Percentiles rank a stretch among this genome's conserved stretches.
phyloP scores from a whole-genome alignment of 495 filamentous ascomycete genomes.

The Aspergillus sclerotioniger region DNA sequence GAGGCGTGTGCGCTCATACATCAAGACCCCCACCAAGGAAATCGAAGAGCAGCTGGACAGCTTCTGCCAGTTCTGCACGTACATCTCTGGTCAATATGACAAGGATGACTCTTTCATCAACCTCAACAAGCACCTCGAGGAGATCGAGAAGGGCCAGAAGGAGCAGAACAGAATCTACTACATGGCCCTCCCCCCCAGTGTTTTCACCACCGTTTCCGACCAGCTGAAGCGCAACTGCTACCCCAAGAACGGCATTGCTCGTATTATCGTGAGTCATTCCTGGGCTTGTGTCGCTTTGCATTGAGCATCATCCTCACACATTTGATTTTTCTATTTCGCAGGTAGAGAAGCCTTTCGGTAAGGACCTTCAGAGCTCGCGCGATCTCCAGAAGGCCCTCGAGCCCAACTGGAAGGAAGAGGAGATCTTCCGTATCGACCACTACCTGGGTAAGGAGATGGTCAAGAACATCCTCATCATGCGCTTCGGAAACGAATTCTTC shows the following conservation, averaged over 20 bases:
- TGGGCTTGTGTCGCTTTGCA: not conserved
- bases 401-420: conserved; percentile 98
- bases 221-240: conserved; percentile 98
- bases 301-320: conserved; percentile 10
- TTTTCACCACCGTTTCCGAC: conserved; percentile 96
- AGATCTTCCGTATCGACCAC: conserved; percentile 99
- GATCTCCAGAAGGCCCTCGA: conserved; percentile 93
- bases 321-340: conserved; percentile 33
- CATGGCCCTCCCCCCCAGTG: conserved; percentile 97
- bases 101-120: conserved; percentile 90
- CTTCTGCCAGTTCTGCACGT: conserved; percentile 85
- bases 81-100: conserved; percentile 96
- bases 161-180: conserved; percentile 96
- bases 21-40: conserved; percentile 98
- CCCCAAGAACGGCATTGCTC: conserved; percentile 80
- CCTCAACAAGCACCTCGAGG: conserved; percentile 84
- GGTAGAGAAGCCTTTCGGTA: conserved; percentile 99
- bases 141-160: conserved; percentile 76
- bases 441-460: conserved; percentile 99
- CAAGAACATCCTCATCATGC: conserved; percentile 97
- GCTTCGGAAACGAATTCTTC: conserved; percentile 99
- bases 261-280: conserved; percentile 72
- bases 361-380: conserved; percentile 90
- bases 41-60: conserved; percentile 90
- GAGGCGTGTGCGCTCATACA: conserved; percentile 91